Base-by-base conservation (phyloP, 169 alveolate species). In the Hammondia hammondi region DNA sequence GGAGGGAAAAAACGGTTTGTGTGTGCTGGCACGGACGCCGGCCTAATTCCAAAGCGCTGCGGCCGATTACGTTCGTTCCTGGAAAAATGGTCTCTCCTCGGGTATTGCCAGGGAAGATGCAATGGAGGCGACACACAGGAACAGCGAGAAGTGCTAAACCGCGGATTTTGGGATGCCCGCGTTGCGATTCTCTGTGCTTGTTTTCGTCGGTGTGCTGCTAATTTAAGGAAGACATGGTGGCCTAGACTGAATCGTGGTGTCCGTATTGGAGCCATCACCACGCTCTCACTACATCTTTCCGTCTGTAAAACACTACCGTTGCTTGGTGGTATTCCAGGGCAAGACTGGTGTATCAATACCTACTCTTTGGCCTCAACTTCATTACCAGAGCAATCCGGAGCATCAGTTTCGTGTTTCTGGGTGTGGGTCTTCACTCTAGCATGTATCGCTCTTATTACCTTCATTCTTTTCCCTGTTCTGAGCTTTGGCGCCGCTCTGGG, bases 361-460 rank as follows among this genome's bases (percentile, higher is more conserved):
- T 82, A 82, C 70, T 82, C 90, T 52, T 35, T 82, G 71, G 90
- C 90, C 32, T 82, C 90, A 37, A 82, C 90, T 1, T 5, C 70
- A 29, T 52, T 82, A 24, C 90, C 90, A 14, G 90, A 82, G 35
- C 90, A 82, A n/a, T 82, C 90, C n/a, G 90, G 90, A 82, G 90
- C 90, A 14, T 67, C 39, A 6, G 10, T 82, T 43, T 82, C 90
- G 21, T 21, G 90, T 48, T 35, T 82, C 39, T 82, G 90, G 90
- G 90, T 82, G 90, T 82, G 90, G 90, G 57, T 43, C 19, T 82
- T 82, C 90, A 82, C 90, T 46, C 90, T 82, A 7, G 70, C 90
- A 19, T 82, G 90, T 70, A 82, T 82, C 35, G 90, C 90, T 19
- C 17, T 82, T 29, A 39, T 82, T 4, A 82, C 90, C 61, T 82